Evolutionary conservation across 805 yeast genomes (phyloP), one percentile per base, ranked within the genome.

Genomic region (Candida caryicola): DNA sequence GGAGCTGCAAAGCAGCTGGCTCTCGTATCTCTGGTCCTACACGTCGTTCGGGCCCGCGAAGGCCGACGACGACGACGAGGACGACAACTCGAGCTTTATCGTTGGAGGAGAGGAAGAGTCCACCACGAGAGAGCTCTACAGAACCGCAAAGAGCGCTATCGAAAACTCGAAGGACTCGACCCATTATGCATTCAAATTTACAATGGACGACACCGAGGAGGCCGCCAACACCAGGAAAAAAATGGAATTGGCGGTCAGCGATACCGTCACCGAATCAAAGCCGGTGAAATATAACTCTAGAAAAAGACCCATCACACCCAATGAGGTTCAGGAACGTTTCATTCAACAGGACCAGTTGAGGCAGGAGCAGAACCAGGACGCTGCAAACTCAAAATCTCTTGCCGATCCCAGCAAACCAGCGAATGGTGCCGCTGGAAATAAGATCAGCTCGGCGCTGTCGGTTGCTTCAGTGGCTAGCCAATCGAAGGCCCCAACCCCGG

Each of bases 261-360:
- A 57, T 10, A 66, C 73, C 2, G 36, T 45, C 4, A 57, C 70
- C 2, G 64, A 62, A 37, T 23, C 30, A 1, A 52, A 45, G 19
- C 74, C 74, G 3, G 70, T 66, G 1, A 49, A 44, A 32, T 64
- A 59, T 42, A 54, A 52, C 28, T 46, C 53, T 27, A 55, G 51
- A 26, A 62, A 56, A 32, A 51, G 57, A 15, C 73, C 73, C 0
- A 32, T 65, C 2, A 49, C 57, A 5, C 66, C 68, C 4, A 58
- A 55, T 31, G 72, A 69, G 49, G 43, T 53, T 12, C 64, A 60
- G 33, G 73, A 67, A 36, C 51, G 47, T 7, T 30, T 51, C 7
- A 45, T 64, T 5, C 34, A 36, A 12, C 36, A 37, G 16, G 30
- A 33, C 10, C 25, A 21, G 10, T 21, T 21, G 25, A 21, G 10